phyloP scores from a whole-genome alignment of 306 rosid species.

The Cucumis hystrix region DNA sequence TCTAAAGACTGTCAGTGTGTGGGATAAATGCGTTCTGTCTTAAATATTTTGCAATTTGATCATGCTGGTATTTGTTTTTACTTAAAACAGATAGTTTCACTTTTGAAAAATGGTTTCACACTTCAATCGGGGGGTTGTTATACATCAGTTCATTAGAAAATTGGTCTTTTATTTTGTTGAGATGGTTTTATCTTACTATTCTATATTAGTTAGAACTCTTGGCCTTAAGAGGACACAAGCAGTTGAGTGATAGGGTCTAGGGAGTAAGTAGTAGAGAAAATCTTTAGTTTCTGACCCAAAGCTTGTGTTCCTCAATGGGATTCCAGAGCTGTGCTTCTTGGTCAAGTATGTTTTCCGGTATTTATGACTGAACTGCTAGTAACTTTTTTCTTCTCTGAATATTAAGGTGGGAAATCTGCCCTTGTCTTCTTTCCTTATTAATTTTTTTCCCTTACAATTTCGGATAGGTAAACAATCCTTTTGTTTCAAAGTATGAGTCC shows the following conservation, averaged over 20 bases:
- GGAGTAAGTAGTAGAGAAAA: not conserved
- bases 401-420: not conserved
- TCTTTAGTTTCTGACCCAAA: not conserved
- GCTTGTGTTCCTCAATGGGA: not conserved
- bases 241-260: not conserved
- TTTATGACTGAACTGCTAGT: not conserved
- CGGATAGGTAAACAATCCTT: conserved; percentile 34
- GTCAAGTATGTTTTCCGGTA: not conserved
- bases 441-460: conserved; percentile 1
- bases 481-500: conserved; percentile 20
- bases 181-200: not conserved
- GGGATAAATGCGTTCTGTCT: not conserved
- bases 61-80: not conserved
- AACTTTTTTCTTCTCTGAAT: not conserved
- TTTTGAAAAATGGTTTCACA: not conserved
- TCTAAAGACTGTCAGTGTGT: not conserved
- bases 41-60: not conserved
- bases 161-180: not conserved
- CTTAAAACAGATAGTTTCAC: not conserved
- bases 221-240: not conserved
- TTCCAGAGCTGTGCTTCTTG: not conserved
- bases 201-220: not conserved
- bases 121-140: not conserved
- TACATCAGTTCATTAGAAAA: not conserved
- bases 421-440: not conserved